A percentile compares a stretch with the other conserved stretches of the same genome.
phyloP scores from a whole-genome alignment of 805 yeast genomes.

The Nakazawaea wickerhamii region DNA sequence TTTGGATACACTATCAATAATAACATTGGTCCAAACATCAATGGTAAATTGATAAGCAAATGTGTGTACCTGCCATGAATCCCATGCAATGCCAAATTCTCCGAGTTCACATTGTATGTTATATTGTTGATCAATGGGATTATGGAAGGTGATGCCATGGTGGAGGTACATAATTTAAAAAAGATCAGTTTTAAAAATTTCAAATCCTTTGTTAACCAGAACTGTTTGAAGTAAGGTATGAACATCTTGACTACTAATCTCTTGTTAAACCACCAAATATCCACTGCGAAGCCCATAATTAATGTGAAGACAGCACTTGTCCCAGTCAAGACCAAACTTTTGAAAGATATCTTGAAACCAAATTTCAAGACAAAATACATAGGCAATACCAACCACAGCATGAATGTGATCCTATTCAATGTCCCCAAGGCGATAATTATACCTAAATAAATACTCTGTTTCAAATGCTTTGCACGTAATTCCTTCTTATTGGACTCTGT shows the following conservation, averaged over 20 bases:
- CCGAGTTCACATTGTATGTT: constrained; percentile 53
- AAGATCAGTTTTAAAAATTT: constrained; percentile 12
- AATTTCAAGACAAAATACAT: constrained; percentile 38
- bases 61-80: constrained; percentile 78
- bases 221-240: constrained; percentile 1
- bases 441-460: constrained; percentile 34
- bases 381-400: constrained; percentile 70
- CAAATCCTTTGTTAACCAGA: constrained; percentile 5
- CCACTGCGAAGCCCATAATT: constrained; percentile 38
- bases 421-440: constrained; percentile 55
- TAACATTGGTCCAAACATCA: constrained; percentile 73
- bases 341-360: constrained; percentile 29
- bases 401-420: constrained; percentile 83
- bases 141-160: constrained; percentile 25
- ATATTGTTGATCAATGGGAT: constrained; percentile 78
- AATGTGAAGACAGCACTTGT: constrained; percentile 33
- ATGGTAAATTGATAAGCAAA: constrained; percentile 68
- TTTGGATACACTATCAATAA: constrained; percentile 37
- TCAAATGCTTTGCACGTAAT: neutral
- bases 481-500: neutral
- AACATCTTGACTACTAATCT: neutral
- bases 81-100: constrained; percentile 75
- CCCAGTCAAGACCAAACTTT: constrained; percentile 24
- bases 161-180: constrained; percentile 13
- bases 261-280: constrained; percentile 37